These are phyloP conservation scores for Pythium scleroteichum DNA, from an alignment of 352 stramenopile genomes.

Conservation along the genomic window DNA sequence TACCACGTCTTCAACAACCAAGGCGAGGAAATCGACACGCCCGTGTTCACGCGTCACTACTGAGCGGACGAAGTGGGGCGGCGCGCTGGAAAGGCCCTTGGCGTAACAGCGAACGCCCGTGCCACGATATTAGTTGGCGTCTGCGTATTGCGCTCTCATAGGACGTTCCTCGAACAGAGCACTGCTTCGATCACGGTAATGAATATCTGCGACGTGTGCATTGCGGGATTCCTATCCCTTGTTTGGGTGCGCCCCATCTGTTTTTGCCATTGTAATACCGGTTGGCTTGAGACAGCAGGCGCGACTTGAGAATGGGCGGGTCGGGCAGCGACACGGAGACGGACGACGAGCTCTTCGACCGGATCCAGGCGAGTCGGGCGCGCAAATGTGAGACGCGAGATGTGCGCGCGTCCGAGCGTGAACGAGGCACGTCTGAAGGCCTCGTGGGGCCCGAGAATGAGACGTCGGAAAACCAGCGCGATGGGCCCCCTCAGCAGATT, in stretches of 20 bases:
- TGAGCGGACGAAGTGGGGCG: too few species aligned
- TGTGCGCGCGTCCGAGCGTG: neutral
- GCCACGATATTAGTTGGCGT: too few species aligned
- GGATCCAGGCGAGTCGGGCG: neutral
- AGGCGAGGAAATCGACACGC: slow-evolving; percentile 33
- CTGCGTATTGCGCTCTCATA: too few species aligned
- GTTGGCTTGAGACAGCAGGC: too few species aligned
- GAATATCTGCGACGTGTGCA: slow-evolving; percentile 12
- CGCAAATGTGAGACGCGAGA: neutral
- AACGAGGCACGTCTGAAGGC: neutral
- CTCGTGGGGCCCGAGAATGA: neutral
- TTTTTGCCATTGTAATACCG: neutral
- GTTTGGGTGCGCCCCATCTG: neutral
- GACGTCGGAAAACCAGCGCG: neutral
- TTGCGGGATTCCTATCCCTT: slow-evolving; percentile 5
- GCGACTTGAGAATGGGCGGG: slow-evolving; percentile 3
- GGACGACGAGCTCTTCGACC: slow-evolving; percentile 21
- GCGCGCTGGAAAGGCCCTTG: too few species aligned
- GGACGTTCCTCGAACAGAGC: too few species aligned
- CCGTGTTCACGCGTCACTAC: slow-evolving; percentile 33
- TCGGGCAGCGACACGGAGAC: slow-evolving; percentile 22
- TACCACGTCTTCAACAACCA: slow-evolving; percentile 42
- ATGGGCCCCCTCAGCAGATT: neutral
- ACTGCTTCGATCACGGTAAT: too few species aligned
- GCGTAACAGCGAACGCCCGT: too few species aligned